phyloP scores from a whole-genome alignment of 495 filamentous ascomycete species.

The Bryoglossum gracile region DNA sequence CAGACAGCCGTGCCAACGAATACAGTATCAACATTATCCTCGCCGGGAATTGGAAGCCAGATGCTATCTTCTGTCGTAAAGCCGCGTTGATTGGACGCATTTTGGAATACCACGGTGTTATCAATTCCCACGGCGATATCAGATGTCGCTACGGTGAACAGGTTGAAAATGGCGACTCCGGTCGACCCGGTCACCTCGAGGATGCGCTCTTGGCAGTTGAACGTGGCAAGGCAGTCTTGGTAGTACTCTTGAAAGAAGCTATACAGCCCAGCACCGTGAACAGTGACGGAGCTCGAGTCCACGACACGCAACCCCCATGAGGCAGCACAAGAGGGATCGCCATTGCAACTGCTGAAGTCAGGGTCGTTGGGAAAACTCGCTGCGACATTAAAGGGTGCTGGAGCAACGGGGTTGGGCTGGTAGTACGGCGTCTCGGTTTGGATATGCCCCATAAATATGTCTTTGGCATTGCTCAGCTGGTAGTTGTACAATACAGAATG shows the following conservation, averaged over 20 bases:
- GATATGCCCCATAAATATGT: constrained; percentile 65
- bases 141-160: background rate
- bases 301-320: constrained; percentile 33
- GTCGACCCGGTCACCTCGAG: background rate
- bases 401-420: constrained; percentile 54
- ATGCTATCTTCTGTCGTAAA: too few relatives aligned
- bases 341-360: constrained; percentile 44
- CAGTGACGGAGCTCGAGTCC: constrained; percentile 44
- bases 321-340: constrained; percentile 53
- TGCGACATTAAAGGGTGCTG: constrained; percentile 49
- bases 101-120: too few relatives aligned
- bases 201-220: constrained; percentile 27
- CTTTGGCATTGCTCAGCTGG: constrained; percentile 25
- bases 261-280: constrained; percentile 68
- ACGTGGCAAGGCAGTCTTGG: constrained; percentile 26
- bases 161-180: background rate
- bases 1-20: too few relatives aligned
- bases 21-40: too few relatives aligned
- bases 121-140: too few relatives aligned
- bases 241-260: constrained; percentile 52
- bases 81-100: too few relatives aligned
- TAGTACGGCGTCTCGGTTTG: constrained; percentile 78
- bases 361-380: constrained; percentile 40
- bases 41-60: too few relatives aligned
- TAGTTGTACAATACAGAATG: constrained; percentile 52